These are phyloP conservation scores for Escallonia herrerae DNA, from an alignment of 129 eudicot genomes.

Conservation along the genomic window DNA sequence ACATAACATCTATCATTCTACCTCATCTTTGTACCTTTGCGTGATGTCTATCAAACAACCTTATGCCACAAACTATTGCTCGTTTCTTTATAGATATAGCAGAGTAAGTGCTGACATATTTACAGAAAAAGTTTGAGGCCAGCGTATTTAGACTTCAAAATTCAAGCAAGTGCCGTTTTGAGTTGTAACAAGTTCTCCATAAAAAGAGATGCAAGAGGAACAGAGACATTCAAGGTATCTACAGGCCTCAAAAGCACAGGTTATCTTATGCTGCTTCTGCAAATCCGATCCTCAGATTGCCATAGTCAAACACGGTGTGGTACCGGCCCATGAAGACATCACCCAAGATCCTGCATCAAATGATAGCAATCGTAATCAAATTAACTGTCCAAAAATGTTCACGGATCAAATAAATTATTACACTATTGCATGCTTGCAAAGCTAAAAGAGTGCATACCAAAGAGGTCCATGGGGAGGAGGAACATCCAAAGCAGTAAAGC, in stretches of 20 bases:
- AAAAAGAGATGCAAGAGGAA: neutral
- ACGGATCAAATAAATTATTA: neutral
- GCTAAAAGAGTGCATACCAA: constrained; percentile 36
- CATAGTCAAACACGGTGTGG: constrained; percentile 74
- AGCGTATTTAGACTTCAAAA: neutral
- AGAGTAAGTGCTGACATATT: no score
- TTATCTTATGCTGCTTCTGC: constrained; percentile 52
- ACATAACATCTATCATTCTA: no score
- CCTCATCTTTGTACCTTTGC: no score
- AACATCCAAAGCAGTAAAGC: constrained; percentile 72
- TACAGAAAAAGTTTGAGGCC: neutral
- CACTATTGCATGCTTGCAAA: neutral
- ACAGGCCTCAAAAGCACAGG: neutral
- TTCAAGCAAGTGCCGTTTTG: neutral
- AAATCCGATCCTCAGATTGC: constrained; percentile 64
- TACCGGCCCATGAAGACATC: constrained; percentile 87
- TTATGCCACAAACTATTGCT: no score
- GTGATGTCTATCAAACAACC: no score
- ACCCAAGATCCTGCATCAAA: constrained; percentile 68
- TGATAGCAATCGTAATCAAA: neutral
- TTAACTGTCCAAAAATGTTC: neutral
- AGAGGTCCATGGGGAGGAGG: constrained; percentile 92
- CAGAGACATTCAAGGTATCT: neutral
- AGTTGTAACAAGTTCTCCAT: no score
- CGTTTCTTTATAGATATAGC: no score